A percentile compares a stretch with the other conserved stretches of the same genome.
Evolutionary conservation across 2,329 filamentous ascomycete species (phyloP).

Genomic region (Verruconis gallopava): DNA sequence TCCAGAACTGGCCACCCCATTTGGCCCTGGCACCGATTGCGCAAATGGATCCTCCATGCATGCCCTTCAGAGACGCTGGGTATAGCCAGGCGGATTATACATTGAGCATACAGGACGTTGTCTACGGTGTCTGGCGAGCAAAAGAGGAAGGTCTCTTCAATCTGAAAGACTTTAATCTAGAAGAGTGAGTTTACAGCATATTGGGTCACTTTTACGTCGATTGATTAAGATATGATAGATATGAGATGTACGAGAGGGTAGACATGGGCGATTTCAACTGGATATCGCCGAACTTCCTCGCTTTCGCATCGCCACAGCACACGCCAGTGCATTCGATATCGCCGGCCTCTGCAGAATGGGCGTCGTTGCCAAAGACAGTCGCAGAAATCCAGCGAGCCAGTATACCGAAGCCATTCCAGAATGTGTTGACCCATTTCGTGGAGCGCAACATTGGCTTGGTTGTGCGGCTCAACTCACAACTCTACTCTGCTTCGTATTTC

Average conservation of each 20-base stretch:
- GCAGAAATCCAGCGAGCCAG: conserved; percentile 51
- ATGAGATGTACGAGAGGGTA: conserved; percentile 88
- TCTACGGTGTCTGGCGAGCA: conserved; percentile 97
- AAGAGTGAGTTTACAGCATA: conserved; percentile 46
- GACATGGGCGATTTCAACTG: conserved; percentile 99
- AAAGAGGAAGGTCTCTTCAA: conserved; percentile 91
- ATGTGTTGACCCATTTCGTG: conserved; percentile 80
- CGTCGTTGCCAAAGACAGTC: conserved; percentile 61
- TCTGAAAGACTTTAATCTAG: conserved; percentile 85
- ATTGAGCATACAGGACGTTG: conserved; percentile 89
- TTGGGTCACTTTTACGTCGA: conserved; percentile 9
- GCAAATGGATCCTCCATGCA: conserved; percentile 90
- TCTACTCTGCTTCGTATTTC: conserved; percentile 97
- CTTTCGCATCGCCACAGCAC: conserved; percentile 90
- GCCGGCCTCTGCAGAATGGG: conserved; percentile 59
- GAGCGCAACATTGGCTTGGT: conserved; percentile 84
- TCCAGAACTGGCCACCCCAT: conserved; percentile 95
- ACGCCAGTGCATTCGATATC: conserved; percentile 60
- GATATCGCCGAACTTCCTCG: conserved; percentile 89
- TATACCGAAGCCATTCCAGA: conserved; percentile 83
- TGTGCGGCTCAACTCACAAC: conserved; percentile 84
- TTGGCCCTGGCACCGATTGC: conserved; percentile 89
- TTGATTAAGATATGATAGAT: conserved; percentile 34
- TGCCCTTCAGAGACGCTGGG: conserved; percentile 96
- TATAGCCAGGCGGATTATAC: conserved; percentile 98